These are phyloP conservation scores for Saturnispora silvae DNA, from an alignment of 805 yeast species.

Conservation along the genomic window DNA sequence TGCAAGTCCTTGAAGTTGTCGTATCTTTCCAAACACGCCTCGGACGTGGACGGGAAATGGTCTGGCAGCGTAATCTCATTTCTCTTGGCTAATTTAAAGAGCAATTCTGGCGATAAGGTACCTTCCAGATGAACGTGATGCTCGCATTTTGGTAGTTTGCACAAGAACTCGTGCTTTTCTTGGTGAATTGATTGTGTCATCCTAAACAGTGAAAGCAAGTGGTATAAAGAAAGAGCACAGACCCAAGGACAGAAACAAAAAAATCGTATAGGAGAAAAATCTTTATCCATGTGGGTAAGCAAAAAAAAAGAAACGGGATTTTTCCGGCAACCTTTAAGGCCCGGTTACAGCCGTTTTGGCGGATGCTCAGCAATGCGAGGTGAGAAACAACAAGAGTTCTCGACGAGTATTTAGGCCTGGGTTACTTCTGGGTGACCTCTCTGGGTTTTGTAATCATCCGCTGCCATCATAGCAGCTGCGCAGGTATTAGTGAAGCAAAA, in stretches of 20 bases:
- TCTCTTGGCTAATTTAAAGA: constrained; percentile 59
- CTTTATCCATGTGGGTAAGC: too few species aligned
- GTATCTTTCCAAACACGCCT: constrained; percentile 49
- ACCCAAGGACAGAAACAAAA: neutral
- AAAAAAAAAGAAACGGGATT: too few species aligned
- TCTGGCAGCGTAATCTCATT: constrained; percentile 52
- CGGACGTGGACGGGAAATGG: constrained; percentile 49
- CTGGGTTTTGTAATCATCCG: constrained; percentile 17
- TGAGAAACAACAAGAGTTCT: too few species aligned
- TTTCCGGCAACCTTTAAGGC: too few species aligned
- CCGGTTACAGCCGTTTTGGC: neutral
- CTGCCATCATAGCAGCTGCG: constrained; percentile 57
- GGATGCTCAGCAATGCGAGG: too few species aligned
- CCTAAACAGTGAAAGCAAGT: neutral
- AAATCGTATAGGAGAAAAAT: too few species aligned
- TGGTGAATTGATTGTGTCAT: neutral
- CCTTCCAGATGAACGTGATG: constrained; percentile 83
- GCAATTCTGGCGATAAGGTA: constrained; percentile 63
- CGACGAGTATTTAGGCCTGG: too few species aligned
- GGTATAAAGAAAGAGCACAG: neutral
- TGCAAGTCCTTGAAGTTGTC: constrained; percentile 55
- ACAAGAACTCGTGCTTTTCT: constrained; percentile 39
- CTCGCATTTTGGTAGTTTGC: constrained; percentile 76
- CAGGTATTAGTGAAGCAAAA: constrained; percentile 51
- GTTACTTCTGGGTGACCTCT: too few species aligned